Base-by-base conservation (phyloP, 2,329 filamentous ascomycete genomes). In the Diplodia seriata region DNA sequence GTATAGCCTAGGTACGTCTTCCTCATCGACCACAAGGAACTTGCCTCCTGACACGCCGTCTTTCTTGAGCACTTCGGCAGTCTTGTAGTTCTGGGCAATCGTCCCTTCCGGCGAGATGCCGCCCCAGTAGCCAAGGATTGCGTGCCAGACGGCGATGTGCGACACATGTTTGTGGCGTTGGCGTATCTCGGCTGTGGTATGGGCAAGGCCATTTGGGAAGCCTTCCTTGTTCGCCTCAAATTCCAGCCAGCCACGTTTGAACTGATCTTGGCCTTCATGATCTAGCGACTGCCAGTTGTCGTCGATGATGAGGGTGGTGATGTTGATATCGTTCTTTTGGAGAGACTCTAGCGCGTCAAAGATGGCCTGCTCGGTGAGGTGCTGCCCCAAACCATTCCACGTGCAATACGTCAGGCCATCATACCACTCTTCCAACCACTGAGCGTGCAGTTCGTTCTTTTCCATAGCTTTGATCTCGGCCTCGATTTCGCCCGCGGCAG, bases 391-490 rank as follows among this genome's bases (percentile, higher is more conserved):
- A 0, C 89, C 91, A 75, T 98, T 99, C 95, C 95, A 99, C 0
- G 95, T 99, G 77, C 95, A 99, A 76, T 95, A 99, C 0, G 93
- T 92, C 47, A 99, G 82, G 0, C 93, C 93, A 77, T 98, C 95
- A 75, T 94, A 94, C 93, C 94, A 97, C 69, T 91, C 88, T 70
- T 95, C 89, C 59, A 92, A 81, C 93, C 93, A 97, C 75, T 88
- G 79, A 6, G 84, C 80, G 66, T 84, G 83, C 40, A 89, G 79
- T 18, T 84, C 84, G 31, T 83, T 75, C 14, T 82, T 79, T 18
- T 79, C 78, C 8, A 86, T 72, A 0, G 80, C 77, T 67, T 82
- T 77, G 31, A 85, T 75, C 69, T 89, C 83, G 33, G 79, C 77
- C 23, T 81, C 79, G 68, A 80, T 74, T 72, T 86, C 77, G 67